Percentiles rank a stretch among this genome's conserved stretches.
Evolutionary conservation across 2,329 filamentous ascomycete genomes (phyloP).

Genomic region (Epichloe elymi): DNA sequence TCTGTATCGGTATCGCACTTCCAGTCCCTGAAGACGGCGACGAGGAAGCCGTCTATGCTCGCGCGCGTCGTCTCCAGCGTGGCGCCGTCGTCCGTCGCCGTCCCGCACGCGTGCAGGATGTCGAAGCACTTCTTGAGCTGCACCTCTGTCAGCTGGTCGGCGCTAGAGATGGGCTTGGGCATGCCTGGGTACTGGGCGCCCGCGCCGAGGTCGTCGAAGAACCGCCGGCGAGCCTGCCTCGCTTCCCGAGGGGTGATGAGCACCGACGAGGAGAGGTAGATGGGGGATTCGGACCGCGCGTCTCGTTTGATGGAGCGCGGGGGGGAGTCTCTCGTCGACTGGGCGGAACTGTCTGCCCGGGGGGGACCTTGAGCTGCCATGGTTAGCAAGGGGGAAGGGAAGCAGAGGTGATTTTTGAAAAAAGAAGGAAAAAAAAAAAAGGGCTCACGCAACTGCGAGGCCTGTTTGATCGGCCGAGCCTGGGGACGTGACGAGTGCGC

Average conservation of each 20-base stretch:
- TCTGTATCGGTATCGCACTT: slow-evolving; percentile 1
- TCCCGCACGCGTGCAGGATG: slow-evolving; percentile 19
- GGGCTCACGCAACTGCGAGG: no score
- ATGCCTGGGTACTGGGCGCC: slow-evolving; percentile 9
- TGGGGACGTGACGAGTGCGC: no score
- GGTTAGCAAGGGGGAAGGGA: neutral
- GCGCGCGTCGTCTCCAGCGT: slow-evolving; percentile 13
- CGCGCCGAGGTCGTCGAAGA: slow-evolving; percentile 15
- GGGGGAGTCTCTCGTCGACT: neutral
- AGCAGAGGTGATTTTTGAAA: no score
- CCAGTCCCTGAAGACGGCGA: slow-evolving; percentile 19
- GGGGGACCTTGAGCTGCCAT: neutral
- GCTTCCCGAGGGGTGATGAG: neutral
- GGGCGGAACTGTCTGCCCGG: neutral
- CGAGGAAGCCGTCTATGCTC: slow-evolving; percentile 20
- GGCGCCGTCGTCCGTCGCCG: slow-evolving; percentile 13
- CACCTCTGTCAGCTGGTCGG: slow-evolving; percentile 15
- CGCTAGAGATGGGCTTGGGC: slow-evolving; percentile 10
- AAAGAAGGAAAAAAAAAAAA: no score
- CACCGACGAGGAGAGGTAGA: slow-evolving; percentile 7
- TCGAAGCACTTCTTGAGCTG: slow-evolving; percentile 20
- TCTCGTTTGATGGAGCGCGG: neutral
- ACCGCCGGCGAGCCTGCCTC: slow-evolving; percentile 2
- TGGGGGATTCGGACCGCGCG: slow-evolving; percentile 8
- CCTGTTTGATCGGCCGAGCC: no score